phyloP scores from a whole-genome alignment of 352 stramenopile species.

The Phytophthora gonapodyides region DNA sequence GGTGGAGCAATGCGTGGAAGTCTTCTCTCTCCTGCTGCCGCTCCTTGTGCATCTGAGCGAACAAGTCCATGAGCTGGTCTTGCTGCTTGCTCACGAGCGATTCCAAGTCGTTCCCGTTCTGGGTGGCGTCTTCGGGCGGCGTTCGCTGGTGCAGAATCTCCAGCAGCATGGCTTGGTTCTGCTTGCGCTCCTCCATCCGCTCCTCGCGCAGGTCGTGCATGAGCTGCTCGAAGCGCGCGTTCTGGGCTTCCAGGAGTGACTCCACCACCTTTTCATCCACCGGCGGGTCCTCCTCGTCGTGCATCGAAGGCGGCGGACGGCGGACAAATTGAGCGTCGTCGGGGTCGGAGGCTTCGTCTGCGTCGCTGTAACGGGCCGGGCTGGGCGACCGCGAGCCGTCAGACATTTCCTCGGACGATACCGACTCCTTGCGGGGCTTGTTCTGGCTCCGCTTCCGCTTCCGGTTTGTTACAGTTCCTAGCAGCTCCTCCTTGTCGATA shows the following conservation, averaged over 20 bases:
- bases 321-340: slow-evolving; percentile 13
- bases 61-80: slow-evolving; percentile 45
- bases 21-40: slow-evolving; percentile 43
- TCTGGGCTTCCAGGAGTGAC: slow-evolving; percentile 36
- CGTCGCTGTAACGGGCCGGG: slow-evolving; percentile 17
- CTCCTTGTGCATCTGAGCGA: slow-evolving; percentile 43
- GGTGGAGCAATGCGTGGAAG: slow-evolving; percentile 35
- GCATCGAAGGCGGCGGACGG: not conserved
- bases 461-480: slow-evolving; percentile 28
- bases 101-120: slow-evolving; percentile 34
- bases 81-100: slow-evolving; percentile 40
- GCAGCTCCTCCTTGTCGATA: slow-evolving; percentile 40
- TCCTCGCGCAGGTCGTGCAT: slow-evolving; percentile 40
- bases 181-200: slow-evolving; percentile 38
- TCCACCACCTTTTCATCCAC: slow-evolving; percentile 38
- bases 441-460: slow-evolving; percentile 39
- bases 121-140: slow-evolving; percentile 22
- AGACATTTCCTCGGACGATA: slow-evolving; percentile 33
- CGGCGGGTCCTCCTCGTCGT: slow-evolving; percentile 16
- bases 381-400: slow-evolving; percentile 27
- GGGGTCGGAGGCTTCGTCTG: slow-evolving; percentile 30
- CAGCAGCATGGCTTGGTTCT: slow-evolving; percentile 42
- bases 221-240: slow-evolving; percentile 39
- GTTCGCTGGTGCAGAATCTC: slow-evolving; percentile 37
- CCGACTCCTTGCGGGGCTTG: slow-evolving; percentile 23